Base-by-base conservation (phyloP, 768 basidiomycete species). In the Mycena venus region DNA sequence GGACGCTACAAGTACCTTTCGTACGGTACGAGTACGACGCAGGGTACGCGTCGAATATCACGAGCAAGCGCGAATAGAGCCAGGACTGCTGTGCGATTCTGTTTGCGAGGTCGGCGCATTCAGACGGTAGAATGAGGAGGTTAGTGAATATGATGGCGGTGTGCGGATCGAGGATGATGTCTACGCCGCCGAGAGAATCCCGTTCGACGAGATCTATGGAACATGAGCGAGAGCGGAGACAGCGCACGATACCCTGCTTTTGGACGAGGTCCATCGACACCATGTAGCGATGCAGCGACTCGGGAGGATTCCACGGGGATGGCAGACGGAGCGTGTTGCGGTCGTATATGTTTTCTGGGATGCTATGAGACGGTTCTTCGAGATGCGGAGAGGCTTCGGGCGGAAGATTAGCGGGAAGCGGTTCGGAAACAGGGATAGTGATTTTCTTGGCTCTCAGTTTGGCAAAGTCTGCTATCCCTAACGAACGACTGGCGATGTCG, bases 41-140 rank as follows among this genome's bases (percentile, higher is more conserved):
- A 6, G 91, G 90, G 74, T 91, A 94, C 4, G 90, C 93, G 77
- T 94, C 93, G 65, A 96, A 90, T 15, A 96, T 70, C 42, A 95
- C 78, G 2, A 93, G 84, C 4, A 95, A 66, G 31, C 83, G 82
- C 11, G 79, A 77, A 79, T 89, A 95, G 27, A 85, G 84, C 92
- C 92, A 94, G n/a, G 95, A 94, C 68, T 90, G 86, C 25, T 82
- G 75, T 10, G 87, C 84, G 34, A 96, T 83, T 6, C 78, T 80
- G 15, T 84, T 79, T 15, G 87, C 77, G 17, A 92, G 83, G 8
- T 82, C 78, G 9, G 89, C 87, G 53, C 89, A 84, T 38, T 87
- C 82, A 2, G 89, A 84, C 0, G 93, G 89, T 9, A 95, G 85
- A 15, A 83, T 78, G 17, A 86, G 80, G 11, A 89, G 79, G 29